phyloP scores from a whole-genome alignment of 2,329 filamentous ascomycete species.

The Fusarium duplospermum region DNA sequence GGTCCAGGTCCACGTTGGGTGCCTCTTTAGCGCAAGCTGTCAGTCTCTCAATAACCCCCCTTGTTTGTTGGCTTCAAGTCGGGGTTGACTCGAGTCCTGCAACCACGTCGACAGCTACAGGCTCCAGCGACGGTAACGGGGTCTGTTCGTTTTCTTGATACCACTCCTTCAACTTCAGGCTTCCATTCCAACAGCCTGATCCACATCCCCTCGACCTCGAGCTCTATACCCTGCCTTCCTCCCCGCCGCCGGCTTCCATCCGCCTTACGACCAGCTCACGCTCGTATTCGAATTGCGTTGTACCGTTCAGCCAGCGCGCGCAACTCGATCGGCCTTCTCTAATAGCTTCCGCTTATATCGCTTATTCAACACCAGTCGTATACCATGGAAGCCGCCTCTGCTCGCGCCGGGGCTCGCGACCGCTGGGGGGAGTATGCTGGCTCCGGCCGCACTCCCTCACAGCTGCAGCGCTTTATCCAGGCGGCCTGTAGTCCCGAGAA shows the following conservation, averaged over 20 bases:
- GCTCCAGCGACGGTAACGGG: not conserved
- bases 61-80: constrained; percentile 1
- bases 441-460: constrained; percentile 78
- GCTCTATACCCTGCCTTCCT: constrained; percentile 11
- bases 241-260: constrained; percentile 17
- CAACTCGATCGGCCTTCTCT: constrained; percentile 7
- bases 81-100: not conserved
- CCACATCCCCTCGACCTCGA: constrained; percentile 19
- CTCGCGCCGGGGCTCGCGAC: constrained; percentile 93
- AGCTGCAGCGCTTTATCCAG: constrained; percentile 94
- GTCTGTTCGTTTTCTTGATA: not conserved
- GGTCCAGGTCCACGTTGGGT: not conserved
- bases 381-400: constrained; percentile 91
- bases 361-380: not conserved
- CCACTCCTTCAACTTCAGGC: not conserved
- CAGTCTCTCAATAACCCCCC: constrained; percentile 4
- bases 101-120: constrained; percentile 1
- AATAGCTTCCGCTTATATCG: not conserved
- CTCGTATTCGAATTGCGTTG: constrained; percentile 14
- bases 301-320: constrained; percentile 7
- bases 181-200: constrained; percentile 19
- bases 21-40: constrained; percentile 10
- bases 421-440: constrained; percentile 83
- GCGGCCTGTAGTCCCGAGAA: constrained; percentile 97
- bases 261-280: constrained; percentile 26